Evolutionary conservation across 2,329 filamentous ascomycete species (phyloP).

Genomic region (Ophiosphaerella herpotricha): DNA sequence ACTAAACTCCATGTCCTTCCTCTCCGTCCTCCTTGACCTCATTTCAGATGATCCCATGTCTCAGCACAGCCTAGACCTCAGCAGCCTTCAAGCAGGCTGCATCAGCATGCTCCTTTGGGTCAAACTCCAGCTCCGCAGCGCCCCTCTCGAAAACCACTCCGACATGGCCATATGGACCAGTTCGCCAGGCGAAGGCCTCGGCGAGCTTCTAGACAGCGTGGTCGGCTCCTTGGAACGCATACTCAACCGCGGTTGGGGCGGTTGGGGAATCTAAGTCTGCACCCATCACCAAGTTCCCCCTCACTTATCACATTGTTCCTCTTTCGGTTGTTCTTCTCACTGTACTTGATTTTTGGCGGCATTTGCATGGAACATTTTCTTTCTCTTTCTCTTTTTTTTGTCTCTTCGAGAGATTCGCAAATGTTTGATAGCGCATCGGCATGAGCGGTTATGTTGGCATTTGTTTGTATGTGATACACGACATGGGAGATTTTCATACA

Average conservation of each 20-base stretch:
- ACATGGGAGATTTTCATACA: not conserved
- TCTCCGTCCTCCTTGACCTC: constrained; percentile 25
- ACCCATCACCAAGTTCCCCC: not conserved
- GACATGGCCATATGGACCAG: constrained; percentile 12
- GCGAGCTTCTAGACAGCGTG: constrained; percentile 37
- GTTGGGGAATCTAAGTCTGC: constrained; percentile 30
- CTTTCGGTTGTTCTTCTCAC: constrained; percentile 6
- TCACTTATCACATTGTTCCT: constrained; percentile 1
- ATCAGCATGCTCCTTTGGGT: constrained; percentile 38
- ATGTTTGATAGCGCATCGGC: constrained; percentile 37
- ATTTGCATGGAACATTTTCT: not conserved
- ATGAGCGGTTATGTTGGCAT: constrained; percentile 18
- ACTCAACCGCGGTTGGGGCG: constrained; percentile 34
- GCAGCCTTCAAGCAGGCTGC: constrained; percentile 35
- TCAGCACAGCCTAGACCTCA: constrained; percentile 24
- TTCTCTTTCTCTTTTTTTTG: not conserved
- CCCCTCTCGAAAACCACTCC: constrained; percentile 18
- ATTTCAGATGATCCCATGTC: constrained; percentile 14
- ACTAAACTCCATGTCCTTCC: constrained; percentile 31
- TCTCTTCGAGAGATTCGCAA: constrained; percentile 10
- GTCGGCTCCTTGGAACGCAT: constrained; percentile 36
- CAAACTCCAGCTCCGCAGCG: constrained; percentile 34
- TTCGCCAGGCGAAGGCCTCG: constrained; percentile 25
- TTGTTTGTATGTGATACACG: constrained; percentile 1
- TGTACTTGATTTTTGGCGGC: constrained; percentile 1